A percentile compares a stretch with the other conserved stretches of the same genome.
Conservation (phyloP, 1,284 basidiomycete species). For the Malassezia sp. region DNA sequence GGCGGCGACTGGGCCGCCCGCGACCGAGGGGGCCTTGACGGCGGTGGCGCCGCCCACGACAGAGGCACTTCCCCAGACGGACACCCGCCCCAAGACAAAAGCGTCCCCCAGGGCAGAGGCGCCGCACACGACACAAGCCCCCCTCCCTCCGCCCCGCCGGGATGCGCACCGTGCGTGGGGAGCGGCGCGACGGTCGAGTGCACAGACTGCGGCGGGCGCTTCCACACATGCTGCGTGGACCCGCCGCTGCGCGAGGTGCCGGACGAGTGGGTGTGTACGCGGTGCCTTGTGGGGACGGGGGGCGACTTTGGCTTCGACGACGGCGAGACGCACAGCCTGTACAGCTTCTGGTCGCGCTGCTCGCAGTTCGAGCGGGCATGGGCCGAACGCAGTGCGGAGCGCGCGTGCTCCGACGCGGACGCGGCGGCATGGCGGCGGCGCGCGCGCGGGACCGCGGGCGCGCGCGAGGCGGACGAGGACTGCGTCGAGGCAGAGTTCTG, state of each 20-base stretch:
- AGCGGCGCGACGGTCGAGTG: constrained; percentile 86
- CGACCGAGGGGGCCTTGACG: background rate
- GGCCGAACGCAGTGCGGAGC: constrained; percentile 49
- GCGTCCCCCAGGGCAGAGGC: background rate
- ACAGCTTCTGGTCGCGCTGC: constrained; percentile 84
- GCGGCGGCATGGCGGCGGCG: constrained; percentile 9
- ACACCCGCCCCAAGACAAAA: background rate
- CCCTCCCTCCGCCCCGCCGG: too few relatives aligned
- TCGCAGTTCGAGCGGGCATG: constrained; percentile 65
- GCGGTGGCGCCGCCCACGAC: background rate
- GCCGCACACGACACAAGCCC: background rate
- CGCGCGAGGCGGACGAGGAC: constrained; percentile 59
- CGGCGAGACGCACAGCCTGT: constrained; percentile 84
- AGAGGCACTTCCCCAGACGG: background rate
- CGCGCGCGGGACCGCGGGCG: constrained; percentile 48
- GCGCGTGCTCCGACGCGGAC: constrained; percentile 8
- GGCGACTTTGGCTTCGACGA: constrained; percentile 98
- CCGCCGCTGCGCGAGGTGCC: constrained; percentile 76
- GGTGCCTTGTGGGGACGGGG: constrained; percentile 83
- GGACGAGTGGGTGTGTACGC: constrained; percentile 91
- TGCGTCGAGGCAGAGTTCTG: constrained; percentile 95
- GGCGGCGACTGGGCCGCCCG: background rate
- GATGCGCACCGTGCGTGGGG: constrained; percentile 64
- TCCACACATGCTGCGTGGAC: constrained; percentile 90
- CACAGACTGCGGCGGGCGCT: constrained; percentile 87